phyloP scores from a whole-genome alignment of 1,284 basidiomycete species.

The Sanguinoderma infundibulare region DNA sequence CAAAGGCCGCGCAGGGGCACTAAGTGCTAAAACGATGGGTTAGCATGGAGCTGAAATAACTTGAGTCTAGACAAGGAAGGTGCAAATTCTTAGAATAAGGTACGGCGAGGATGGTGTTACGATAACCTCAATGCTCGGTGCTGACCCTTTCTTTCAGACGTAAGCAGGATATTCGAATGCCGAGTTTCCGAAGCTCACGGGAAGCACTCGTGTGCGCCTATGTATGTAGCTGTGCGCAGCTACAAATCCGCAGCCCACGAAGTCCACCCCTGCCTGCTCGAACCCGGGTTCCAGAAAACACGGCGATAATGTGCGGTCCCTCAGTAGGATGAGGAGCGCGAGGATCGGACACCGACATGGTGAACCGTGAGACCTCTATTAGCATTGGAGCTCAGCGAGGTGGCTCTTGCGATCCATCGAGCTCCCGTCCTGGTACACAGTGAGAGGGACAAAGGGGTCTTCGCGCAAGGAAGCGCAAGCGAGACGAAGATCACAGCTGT shows the following conservation, averaged over 20 bases:
- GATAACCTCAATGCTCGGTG: too few relatives aligned
- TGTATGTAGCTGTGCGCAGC: background rate
- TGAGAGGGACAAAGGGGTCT: too few relatives aligned
- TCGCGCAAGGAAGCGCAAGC: too few relatives aligned
- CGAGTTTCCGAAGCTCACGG: background rate
- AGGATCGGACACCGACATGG: background rate
- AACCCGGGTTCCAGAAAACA: background rate
- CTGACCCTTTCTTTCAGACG: too few relatives aligned
- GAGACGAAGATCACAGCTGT: too few relatives aligned
- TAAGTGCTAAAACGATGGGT: constrained; percentile 29
- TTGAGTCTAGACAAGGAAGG: too few relatives aligned
- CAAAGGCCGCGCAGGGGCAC: constrained; percentile 55
- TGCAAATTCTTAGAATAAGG: too few relatives aligned
- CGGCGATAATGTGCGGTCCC: background rate
- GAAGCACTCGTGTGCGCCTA: background rate
- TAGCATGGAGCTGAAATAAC: background rate
- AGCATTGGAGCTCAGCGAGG: background rate
- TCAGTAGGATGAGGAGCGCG: background rate
- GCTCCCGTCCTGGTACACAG: too few relatives aligned
- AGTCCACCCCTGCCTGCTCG: background rate
- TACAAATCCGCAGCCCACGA: background rate
- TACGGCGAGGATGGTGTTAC: too few relatives aligned
- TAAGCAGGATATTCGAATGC: background rate
- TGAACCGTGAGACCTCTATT: too few relatives aligned
- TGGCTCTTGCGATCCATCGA: background rate